These are phyloP conservation scores for Phytophthora cryptogea DNA, from an alignment of 352 stramenopile genomes.

Conservation along the genomic window DNA sequence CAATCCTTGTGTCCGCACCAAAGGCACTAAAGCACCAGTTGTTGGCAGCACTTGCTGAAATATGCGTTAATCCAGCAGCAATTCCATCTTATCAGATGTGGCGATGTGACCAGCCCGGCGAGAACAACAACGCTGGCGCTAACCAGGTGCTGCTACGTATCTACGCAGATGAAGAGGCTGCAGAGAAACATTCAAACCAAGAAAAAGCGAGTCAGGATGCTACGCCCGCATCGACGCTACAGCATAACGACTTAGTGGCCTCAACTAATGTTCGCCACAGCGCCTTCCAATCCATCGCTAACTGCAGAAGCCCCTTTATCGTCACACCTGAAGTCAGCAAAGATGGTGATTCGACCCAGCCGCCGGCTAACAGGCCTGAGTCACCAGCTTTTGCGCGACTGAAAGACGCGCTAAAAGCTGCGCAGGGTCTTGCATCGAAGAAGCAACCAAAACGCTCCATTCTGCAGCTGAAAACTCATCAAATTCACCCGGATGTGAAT, in stretches of 20 bases:
- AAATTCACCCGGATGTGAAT: constrained; percentile 56
- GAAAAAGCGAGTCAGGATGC: constrained; percentile 1
- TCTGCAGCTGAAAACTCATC: constrained; percentile 36
- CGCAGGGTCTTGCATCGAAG: constrained; percentile 33
- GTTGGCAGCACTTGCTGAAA: constrained; percentile 64
- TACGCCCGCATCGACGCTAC: constrained; percentile 6
- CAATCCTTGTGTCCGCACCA: constrained; percentile 51
- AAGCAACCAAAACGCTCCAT: constrained; percentile 29
- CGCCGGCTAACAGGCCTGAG: constrained; percentile 34
- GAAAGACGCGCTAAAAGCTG: constrained; percentile 67
- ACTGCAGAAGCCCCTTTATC: constrained; percentile 49
- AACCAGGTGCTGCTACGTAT: constrained; percentile 70
- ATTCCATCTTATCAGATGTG: constrained; percentile 70
- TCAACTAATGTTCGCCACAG: constrained; percentile 41
- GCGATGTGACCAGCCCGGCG: constrained; percentile 51
- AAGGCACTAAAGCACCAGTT: constrained; percentile 67
- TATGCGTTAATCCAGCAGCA: constrained; percentile 73
- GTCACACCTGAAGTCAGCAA: constrained; percentile 27
- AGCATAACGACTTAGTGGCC: constrained; percentile 23
- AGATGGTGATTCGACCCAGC: constrained; percentile 8
- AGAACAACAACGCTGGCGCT: constrained; percentile 56
- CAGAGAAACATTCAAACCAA: constrained; percentile 24
- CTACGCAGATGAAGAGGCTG: constrained; percentile 65
- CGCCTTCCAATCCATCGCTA: constrained; percentile 57
- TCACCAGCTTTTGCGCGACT: constrained; percentile 73